A percentile compares a stretch with the other conserved stretches of the same genome.
phyloP scores from a whole-genome alignment of 176 grass and related monocot species.

The Panicum miliaceum region DNA sequence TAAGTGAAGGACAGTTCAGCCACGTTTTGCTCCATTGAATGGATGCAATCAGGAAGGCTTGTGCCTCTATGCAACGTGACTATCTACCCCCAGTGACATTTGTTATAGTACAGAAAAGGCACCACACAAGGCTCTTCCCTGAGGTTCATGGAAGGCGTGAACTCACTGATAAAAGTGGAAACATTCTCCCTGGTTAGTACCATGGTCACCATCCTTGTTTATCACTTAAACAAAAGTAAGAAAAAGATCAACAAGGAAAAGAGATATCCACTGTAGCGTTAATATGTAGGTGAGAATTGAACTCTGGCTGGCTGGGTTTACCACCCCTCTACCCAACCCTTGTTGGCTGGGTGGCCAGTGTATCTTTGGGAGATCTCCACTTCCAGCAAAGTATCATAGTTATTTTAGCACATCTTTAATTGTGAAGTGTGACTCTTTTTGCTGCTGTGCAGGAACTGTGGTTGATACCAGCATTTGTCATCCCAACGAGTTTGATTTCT shows the following conservation, averaged over 20 bases:
- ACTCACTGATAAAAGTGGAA: slow-evolving; percentile 66
- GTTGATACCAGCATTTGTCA: slow-evolving; percentile 75
- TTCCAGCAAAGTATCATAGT: not conserved
- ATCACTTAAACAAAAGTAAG: not conserved
- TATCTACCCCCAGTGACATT: slow-evolving; percentile 71
- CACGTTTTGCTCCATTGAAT: slow-evolving; percentile 68
- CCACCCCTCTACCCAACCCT: not conserved
- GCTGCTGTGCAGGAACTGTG: slow-evolving; percentile 57
- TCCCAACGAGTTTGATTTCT: slow-evolving; percentile 82
- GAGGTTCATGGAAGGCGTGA: slow-evolving; percentile 43
- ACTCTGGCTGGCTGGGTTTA: not conserved
- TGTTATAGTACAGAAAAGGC: slow-evolving; percentile 88
- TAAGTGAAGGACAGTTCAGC: slow-evolving; percentile 81
- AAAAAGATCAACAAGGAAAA: not conserved
- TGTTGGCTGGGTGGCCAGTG: no score
- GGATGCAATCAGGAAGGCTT: slow-evolving; percentile 70
- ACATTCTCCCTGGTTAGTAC: slow-evolving; percentile 70
- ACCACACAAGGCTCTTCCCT: slow-evolving; percentile 87
- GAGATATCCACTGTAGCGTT: not conserved
- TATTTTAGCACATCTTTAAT: not conserved
- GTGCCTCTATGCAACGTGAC: slow-evolving; percentile 45
- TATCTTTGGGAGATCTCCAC: not conserved
- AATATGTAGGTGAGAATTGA: not conserved
- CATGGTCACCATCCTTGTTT: not conserved
- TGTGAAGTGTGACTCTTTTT: not conserved